phyloP scores from a whole-genome alignment of 2,329 filamentous ascomycete species.

The Amylocarpus encephaloides region DNA sequence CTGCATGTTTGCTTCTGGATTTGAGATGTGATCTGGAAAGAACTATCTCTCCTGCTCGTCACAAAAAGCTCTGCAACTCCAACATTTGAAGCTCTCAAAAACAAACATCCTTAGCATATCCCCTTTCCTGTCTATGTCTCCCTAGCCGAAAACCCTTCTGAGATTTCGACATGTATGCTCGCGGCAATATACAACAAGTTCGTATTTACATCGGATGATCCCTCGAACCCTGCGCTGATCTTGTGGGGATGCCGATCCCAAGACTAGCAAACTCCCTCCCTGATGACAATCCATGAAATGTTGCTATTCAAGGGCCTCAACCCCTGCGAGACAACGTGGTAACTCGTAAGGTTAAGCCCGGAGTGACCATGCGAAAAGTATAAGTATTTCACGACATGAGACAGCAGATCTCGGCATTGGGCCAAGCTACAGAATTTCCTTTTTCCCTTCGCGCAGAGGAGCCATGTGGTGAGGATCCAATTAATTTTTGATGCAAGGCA shows the following conservation, averaged over 20 bases:
- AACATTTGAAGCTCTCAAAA: too few species aligned
- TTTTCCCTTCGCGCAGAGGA: neutral
- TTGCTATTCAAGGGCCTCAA: neutral
- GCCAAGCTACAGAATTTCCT: constrained; percentile 1
- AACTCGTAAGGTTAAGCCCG: too few species aligned
- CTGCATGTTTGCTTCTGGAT: too few species aligned
- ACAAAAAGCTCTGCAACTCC: too few species aligned
- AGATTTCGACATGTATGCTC: too few species aligned
- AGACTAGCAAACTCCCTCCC: neutral
- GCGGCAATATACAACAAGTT: neutral
- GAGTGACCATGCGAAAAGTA: neutral
- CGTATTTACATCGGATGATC: neutral
- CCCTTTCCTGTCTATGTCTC: too few species aligned
- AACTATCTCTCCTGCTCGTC: too few species aligned
- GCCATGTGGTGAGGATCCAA: too few species aligned
- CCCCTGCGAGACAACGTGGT: neutral
- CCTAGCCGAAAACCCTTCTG: too few species aligned
- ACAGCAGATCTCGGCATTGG: neutral
- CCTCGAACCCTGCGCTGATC: neutral
- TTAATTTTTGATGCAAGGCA: too few species aligned
- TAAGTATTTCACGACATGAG: neutral
- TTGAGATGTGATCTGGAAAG: too few species aligned
- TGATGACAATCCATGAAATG: neutral
- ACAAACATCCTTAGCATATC: too few species aligned
- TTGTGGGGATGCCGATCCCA: neutral